These are phyloP conservation scores for Ceratocystis destructans DNA, from an alignment of 2,329 filamentous ascomycete genomes.

Conservation along the genomic window DNA sequence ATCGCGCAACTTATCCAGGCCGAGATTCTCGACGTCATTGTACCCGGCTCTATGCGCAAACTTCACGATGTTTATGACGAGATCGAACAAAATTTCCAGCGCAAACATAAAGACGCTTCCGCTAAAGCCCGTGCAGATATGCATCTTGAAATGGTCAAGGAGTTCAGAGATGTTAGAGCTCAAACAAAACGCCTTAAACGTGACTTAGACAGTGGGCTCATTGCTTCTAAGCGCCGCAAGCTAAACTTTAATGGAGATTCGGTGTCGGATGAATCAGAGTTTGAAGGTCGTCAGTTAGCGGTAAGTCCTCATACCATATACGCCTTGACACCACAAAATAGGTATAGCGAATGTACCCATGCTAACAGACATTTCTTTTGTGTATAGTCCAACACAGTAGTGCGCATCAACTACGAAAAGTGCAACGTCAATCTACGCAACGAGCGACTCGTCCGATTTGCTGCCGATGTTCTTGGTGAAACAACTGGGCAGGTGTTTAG, in stretches of 20 bases:
- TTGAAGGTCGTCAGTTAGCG: slow-evolving; percentile 37
- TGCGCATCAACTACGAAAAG: slow-evolving; percentile 76
- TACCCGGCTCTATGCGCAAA: slow-evolving; percentile 42
- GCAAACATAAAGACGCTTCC: slow-evolving; percentile 31
- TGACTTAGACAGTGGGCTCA: slow-evolving; percentile 33
- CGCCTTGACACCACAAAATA: background rate
- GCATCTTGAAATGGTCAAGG: slow-evolving; percentile 40
- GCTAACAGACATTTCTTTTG: slow-evolving; percentile 22
- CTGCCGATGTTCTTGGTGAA: slow-evolving; percentile 54
- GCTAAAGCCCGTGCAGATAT: slow-evolving; percentile 54
- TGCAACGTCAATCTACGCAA: slow-evolving; percentile 73
- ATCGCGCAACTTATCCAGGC: slow-evolving; percentile 44
- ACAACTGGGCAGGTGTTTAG: slow-evolving; percentile 68
- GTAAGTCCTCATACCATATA: slow-evolving; percentile 30
- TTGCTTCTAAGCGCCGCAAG: slow-evolving; percentile 39
- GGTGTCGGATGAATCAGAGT: slow-evolving; percentile 26
- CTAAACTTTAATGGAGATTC: slow-evolving; percentile 35
- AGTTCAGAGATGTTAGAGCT: slow-evolving; percentile 40
- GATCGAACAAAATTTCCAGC: slow-evolving; percentile 49
- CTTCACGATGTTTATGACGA: slow-evolving; percentile 47
- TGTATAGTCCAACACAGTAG: slow-evolving; percentile 52
- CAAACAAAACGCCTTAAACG: slow-evolving; percentile 39
- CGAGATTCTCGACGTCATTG: slow-evolving; percentile 55
- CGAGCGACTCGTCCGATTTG: slow-evolving; percentile 59
- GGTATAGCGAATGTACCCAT: background rate